Evolutionary conservation across 306 rosid genomes (phyloP).

Genomic region (Styphnolobium japonicum): DNA sequence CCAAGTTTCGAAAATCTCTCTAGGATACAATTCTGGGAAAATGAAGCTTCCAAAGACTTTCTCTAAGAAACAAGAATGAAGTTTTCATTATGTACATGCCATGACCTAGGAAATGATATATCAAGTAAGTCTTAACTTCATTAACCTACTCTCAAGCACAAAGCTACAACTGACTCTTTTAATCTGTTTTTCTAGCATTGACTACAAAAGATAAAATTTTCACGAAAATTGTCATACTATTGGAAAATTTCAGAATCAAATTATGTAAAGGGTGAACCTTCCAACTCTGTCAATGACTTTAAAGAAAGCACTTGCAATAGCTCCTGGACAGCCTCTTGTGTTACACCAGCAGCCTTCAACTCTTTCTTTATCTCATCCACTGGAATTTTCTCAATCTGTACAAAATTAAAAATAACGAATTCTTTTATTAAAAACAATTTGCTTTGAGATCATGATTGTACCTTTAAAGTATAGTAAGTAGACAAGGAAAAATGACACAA

Average conservation of each 20-base stretch:
- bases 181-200: conserved; percentile 7
- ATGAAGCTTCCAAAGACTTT: not conserved
- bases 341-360: conserved; percentile 63
- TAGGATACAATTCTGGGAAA: conserved; percentile 2
- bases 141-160: not conserved
- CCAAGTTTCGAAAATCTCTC: not conserved
- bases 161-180: not conserved
- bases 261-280: conserved; percentile 53
- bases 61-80: not conserved
- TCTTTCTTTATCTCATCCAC: conserved; percentile 75
- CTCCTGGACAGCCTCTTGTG: conserved; percentile 72
- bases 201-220: conserved; percentile 12
- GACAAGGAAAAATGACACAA: not conserved
- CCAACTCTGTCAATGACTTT: conserved; percentile 81
- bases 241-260: not conserved
- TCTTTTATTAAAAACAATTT: not conserved
- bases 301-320: conserved; percentile 87
- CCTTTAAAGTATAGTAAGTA: conserved; percentile 1
- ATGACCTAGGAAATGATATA: conserved; percentile 2
- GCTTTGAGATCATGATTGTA: not conserved
- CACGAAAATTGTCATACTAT: conserved; percentile 1
- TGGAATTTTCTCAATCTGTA: conserved; percentile 86
- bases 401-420: not conserved
- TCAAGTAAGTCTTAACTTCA: conserved; percentile 8
- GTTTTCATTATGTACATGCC: not conserved